These are phyloP conservation scores for Agaricus bisporus DNA, from an alignment of 768 basidiomycete genomes.

Conservation along the genomic window DNA sequence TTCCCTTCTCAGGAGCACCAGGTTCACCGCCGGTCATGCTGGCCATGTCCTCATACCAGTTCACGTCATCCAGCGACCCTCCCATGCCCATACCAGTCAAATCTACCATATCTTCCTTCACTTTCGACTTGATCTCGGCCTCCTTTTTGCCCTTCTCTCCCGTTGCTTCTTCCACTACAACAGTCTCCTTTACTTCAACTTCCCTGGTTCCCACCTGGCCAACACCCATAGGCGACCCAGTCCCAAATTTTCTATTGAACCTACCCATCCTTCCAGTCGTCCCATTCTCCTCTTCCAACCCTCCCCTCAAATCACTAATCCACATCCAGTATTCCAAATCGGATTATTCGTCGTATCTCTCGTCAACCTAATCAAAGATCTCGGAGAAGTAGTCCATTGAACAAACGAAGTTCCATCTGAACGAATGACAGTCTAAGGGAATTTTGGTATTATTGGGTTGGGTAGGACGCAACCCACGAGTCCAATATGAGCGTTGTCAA, in stretches of 20 bases:
- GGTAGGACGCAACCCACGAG: conserved; percentile 37
- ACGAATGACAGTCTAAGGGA: conserved; percentile 78
- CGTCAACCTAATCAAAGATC: conserved; percentile 67
- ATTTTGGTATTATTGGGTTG: conserved; percentile 80
- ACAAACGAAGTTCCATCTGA: conserved; percentile 86
- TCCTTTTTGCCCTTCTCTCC: background rate
- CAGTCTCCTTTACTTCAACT: background rate
- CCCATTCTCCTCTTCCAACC: conserved; percentile 62
- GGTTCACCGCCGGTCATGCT: conserved; percentile 5
- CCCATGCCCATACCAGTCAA: conserved; percentile 17
- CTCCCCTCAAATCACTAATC: conserved; percentile 32
- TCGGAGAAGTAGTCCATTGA: conserved; percentile 87
- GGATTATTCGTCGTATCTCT: conserved; percentile 89
- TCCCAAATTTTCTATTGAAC: conserved; percentile 67
- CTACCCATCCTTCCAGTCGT: conserved; percentile 74
- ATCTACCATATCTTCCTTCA: conserved; percentile 4
- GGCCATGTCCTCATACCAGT: conserved; percentile 9
- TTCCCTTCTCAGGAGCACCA: background rate
- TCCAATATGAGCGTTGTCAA: no score
- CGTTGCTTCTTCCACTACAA: background rate
- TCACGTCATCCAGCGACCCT: conserved; percentile 9
- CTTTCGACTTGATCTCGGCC: background rate
- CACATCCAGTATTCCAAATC: conserved; percentile 64
- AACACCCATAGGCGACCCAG: background rate
- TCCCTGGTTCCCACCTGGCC: no score